Evolutionary conservation across 306 rosid genomes (phyloP), one percentile per base, ranked within the genome.

Genomic region (Elaeagnus macrophylla): DNA sequence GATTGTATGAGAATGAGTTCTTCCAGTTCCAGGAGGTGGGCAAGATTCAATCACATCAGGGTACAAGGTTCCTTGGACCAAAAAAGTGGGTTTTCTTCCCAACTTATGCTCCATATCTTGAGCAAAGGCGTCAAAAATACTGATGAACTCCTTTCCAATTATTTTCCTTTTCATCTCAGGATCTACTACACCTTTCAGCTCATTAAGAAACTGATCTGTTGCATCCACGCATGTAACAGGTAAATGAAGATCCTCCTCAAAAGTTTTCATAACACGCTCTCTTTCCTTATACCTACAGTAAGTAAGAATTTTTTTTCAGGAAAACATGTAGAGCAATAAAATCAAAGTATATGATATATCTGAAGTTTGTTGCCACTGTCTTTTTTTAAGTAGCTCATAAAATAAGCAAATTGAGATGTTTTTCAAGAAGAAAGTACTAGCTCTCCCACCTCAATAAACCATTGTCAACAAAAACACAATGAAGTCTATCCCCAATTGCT

Each of bases 1-100:
- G 81, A 91, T 91, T 6, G 99, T 91, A 66, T 87, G 99, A 39
- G 99, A 91, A 65, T 91, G 99, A 40, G 76, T 80, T 65, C 83
- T 84, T 51, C 95, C 96, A 61, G 79, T 76, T 41, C 99, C 99
- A 55, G 99, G 99, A 0, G 96, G 99, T 2, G 99, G 99, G 49
- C 99, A 91, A 54, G 99, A 91, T 67, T 91, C 99, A 72, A 91
- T 91, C 62, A 91, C 96, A 67, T 91, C 96, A 0, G 99, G 96
- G 59, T 91, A 91, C 61, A 91, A 73, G 17, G 99, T 91, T 54
- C 99, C 96, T 51, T 87, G 99, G 45, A 91, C 96, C 80, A 91
- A 71, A 67, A 64, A 87, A 48, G 77, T 39, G 5, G 99, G 95
- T 47, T 47, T 80, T 42, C 11, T 80, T 25, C 99, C 96, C 11